phyloP scores from a whole-genome alignment of 345 rosid genomes.

The Eucalyptus sp. region DNA sequence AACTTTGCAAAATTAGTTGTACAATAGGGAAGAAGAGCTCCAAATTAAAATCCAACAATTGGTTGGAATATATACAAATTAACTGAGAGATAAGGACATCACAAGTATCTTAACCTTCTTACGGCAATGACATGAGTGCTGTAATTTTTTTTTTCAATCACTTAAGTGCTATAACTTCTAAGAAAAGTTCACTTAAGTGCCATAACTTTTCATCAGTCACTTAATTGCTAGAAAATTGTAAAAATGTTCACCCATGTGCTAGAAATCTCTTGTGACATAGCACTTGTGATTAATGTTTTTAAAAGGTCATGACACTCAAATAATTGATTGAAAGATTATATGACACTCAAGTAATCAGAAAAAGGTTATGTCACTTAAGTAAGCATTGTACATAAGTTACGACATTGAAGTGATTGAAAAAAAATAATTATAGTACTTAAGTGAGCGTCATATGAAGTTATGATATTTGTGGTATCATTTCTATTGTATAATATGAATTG shows the following conservation, averaged over 20 bases:
- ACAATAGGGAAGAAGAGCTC: neutral
- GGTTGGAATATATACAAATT: neutral
- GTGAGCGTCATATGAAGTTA: fast-evolving
- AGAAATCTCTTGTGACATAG: fast-evolving
- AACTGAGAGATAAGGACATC: fast-evolving
- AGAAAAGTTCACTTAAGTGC: no score
- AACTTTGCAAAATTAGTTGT: neutral
- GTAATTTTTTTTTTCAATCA: no score
- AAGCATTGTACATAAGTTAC: fast-evolving
- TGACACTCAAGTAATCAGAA: fast-evolving
- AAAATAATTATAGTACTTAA: fast-evolving
- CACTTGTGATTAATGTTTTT: fast-evolving
- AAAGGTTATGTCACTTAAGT: fast-evolving
- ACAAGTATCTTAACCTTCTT: neutral
- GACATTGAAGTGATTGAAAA: fast-evolving
- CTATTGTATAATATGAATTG: neutral
- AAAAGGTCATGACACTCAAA: neutral
- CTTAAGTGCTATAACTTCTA: no score
- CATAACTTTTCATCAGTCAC: no score
- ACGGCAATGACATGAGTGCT: no score
- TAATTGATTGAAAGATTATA: no score
- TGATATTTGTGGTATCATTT: no score
- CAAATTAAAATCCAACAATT: no score
- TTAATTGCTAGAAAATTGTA: fast-evolving
- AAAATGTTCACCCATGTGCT: neutral